phyloP scores from a whole-genome alignment of 441 rosid species.

The Syzygium malaccense region DNA sequence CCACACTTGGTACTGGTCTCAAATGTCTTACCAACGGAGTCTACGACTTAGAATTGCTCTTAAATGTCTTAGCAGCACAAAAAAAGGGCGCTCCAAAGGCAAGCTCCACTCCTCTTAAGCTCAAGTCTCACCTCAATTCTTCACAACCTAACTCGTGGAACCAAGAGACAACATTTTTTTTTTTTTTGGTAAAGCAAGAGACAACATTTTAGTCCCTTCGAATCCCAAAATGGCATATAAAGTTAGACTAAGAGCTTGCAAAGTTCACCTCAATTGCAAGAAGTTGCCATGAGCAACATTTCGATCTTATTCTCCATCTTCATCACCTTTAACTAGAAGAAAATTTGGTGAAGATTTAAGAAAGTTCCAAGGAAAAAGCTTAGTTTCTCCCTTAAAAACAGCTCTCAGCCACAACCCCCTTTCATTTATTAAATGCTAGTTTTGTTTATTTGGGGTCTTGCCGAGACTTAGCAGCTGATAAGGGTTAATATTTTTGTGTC shows the following conservation, averaged over 20 bases:
- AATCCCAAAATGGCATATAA: background rate
- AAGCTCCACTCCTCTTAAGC: background rate
- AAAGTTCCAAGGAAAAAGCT: background rate
- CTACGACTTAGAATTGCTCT: background rate
- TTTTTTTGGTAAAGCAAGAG: too few relatives aligned
- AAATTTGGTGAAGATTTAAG: background rate
- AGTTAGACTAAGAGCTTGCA: background rate
- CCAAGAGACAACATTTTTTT: background rate
- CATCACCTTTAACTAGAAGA: background rate
- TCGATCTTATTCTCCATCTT: background rate
- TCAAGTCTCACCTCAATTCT: background rate
- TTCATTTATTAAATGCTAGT: too few relatives aligned
- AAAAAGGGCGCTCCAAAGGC: too few relatives aligned
- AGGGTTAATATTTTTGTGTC: background rate
- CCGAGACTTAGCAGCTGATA: background rate
- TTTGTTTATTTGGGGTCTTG: background rate
- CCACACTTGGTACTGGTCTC: background rate
- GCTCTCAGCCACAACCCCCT: background rate
- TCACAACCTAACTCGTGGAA: background rate
- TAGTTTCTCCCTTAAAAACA: background rate
- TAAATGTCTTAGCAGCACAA: background rate
- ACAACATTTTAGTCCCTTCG: background rate
- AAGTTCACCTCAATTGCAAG: background rate
- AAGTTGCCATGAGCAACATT: background rate
- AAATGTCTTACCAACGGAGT: background rate